Evolutionary conservation across 805 yeast genomes (phyloP), one percentile per base, ranked within the genome.

Genomic region (Tetrapisispora arboricola): DNA sequence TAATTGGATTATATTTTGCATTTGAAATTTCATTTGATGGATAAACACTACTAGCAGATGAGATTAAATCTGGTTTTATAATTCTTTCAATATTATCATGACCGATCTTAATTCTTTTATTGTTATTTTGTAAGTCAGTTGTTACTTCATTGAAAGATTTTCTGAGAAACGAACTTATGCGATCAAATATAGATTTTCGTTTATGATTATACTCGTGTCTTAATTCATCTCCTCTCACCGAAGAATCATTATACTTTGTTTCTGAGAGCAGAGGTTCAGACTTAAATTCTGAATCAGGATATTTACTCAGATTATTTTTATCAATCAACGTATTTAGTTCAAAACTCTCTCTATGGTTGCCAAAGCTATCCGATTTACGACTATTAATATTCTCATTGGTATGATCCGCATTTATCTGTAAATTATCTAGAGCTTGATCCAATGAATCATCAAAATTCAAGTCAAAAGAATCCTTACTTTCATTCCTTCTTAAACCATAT

Each of bases 1-100:
- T 78, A 28, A 86, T 59, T 2, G 92, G 84, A 50, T 84, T 84
- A 64, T 92, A 92, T 63, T 88, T 90, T 17, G 98, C 97, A 61
- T 92, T 92, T 34, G 95, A 84, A 11, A 92, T 75, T 6, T 92
- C 84, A 58, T 92, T 92, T 11, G 25, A 24, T 5, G 41, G 32
- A 18, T 38, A 38, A 29, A 13, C 7, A 8, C n/a, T 53, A 35
- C 49, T 51, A 32, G 53, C 53, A 13, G 55, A 42, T 9, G 60
- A 60, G 1, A 70, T 64, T 25, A 66, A 58, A 17, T 63, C 64
- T 3, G 72, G 71, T 45, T 65, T 65, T 4, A 38, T 61, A 27
- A 63, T 64, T 49, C 73, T 58, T 45, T 67, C 70, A 2, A 51
- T 44, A 44, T 60, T 55, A 31, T 55, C 49, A 18, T 59, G 18